phyloP scores from a whole-genome alignment of 371 early-diverging fungal species.

The Mortierella polycephala region DNA sequence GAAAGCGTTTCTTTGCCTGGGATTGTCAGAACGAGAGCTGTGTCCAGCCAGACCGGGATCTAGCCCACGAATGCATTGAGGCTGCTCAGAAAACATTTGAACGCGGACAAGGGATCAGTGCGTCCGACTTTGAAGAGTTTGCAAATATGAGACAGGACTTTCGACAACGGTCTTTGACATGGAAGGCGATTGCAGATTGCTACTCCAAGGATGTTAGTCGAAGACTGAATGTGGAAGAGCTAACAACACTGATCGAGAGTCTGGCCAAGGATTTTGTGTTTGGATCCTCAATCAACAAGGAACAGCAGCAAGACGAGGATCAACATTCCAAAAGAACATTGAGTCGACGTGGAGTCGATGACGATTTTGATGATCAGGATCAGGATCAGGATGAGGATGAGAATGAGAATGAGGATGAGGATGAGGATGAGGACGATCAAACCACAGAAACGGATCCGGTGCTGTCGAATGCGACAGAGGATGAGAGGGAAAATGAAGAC shows the following conservation, averaged over 20 bases:
- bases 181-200: conserved; percentile 50
- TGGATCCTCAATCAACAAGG: background rate
- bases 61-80: conserved; percentile 54
- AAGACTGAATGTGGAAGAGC: conserved; percentile 36
- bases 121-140: conserved; percentile 44
- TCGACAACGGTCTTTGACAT: conserved; percentile 25
- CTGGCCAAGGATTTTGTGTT: conserved; percentile 44
- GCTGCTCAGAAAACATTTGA: conserved; percentile 21
- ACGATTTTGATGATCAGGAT: conserved; percentile 1
- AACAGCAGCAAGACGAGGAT: background rate
- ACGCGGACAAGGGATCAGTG: conserved; percentile 27
- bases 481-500: background rate
- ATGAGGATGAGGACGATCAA: background rate
- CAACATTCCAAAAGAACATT: background rate
- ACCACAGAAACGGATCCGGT: background rate
- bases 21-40: conserved; percentile 46
- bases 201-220: conserved; percentile 50
- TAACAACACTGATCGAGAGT: conserved; percentile 33
- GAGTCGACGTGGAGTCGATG: conserved; percentile 4
- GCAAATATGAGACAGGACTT: conserved; percentile 46
- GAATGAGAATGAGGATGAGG: background rate
- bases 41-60: conserved; percentile 44
- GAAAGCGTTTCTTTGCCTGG: conserved; percentile 53
- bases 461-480: background rate
- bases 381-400: conserved; percentile 6